Percentiles rank a stretch among this genome's conserved stretches.
Evolutionary conservation across 2,329 filamentous ascomycete genomes (phyloP).

Genomic region (Hymenoscyphus linearis): DNA sequence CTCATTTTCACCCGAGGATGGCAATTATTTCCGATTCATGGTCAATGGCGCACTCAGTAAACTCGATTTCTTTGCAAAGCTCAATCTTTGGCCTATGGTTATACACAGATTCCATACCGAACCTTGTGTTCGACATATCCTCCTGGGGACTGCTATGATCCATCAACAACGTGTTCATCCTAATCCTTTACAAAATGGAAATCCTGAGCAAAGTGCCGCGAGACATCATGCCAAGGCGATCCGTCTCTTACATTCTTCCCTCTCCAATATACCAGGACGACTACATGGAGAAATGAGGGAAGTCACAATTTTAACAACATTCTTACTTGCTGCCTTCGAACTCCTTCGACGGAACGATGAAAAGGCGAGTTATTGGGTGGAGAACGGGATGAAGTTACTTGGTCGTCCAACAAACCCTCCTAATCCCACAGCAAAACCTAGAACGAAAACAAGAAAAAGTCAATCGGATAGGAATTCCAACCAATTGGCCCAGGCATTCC

Average conservation of each 20-base stretch:
- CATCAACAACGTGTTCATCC: neutral
- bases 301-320: constrained; percentile 10
- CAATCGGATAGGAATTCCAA: neutral
- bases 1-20: constrained; percentile 8
- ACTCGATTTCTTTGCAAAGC: constrained; percentile 3
- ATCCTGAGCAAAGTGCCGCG: neutral
- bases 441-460: neutral
- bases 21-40: constrained; percentile 9
- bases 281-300: constrained; percentile 8
- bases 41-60: constrained; percentile 1
- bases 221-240: constrained; percentile 11
- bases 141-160: constrained; percentile 10
- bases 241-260: constrained; percentile 1
- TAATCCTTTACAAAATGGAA: neutral
- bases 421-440: neutral
- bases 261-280: neutral
- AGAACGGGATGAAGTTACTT: constrained; percentile 7
- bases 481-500: neutral
- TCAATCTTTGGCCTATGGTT: constrained; percentile 10
- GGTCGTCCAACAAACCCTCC: neutral
- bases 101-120: constrained; percentile 11
- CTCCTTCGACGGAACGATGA: constrained; percentile 3
- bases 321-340: constrained; percentile 12
- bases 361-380: constrained; percentile 9
- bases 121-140: constrained; percentile 9